Conservation (phyloP, 2,329 filamentous ascomycete genomes). For the Pseudogymnoascus sp. region DNA sequence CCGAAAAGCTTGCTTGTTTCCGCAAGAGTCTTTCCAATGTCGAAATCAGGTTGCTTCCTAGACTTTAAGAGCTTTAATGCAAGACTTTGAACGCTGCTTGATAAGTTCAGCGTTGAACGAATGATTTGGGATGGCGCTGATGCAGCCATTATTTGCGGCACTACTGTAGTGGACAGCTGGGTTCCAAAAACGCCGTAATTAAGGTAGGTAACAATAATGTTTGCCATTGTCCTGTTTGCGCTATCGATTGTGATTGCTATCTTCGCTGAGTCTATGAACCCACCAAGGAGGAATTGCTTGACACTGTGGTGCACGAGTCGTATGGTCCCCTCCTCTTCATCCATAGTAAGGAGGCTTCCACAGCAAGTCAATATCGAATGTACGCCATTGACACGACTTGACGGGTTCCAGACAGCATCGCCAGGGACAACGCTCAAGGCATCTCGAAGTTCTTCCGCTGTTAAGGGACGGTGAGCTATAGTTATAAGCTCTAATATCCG, state of each 20-base stretch:
- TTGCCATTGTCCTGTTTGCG: constrained; percentile 20
- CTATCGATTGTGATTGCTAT: constrained; percentile 12
- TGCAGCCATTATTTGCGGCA: constrained; percentile 17
- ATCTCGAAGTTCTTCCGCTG: constrained; percentile 31
- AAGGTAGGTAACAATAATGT: constrained; percentile 26
- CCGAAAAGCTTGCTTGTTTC: constrained; percentile 9
- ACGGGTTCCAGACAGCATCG: constrained; percentile 22
- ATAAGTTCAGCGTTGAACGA: constrained; percentile 14
- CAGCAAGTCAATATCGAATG: constrained; percentile 25
- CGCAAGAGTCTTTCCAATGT: constrained; percentile 11
- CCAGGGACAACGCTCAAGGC: constrained; percentile 32
- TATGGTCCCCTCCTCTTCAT: constrained; percentile 29
- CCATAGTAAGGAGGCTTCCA: constrained; percentile 29
- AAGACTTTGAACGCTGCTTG: constrained; percentile 13
- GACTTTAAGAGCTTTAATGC: constrained; percentile 14
- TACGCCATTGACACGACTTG: constrained; percentile 23
- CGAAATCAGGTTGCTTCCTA: constrained; percentile 5
- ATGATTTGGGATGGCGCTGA: constrained; percentile 21
- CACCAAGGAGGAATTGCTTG: constrained; percentile 28
- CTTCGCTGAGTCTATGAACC: constrained; percentile 13
- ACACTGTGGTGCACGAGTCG: constrained; percentile 31
- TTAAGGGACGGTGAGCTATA: constrained; percentile 27
- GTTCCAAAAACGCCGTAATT: constrained; percentile 24
- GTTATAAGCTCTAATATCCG: constrained; percentile 29
- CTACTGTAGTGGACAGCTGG: constrained; percentile 13